Evolutionary conservation across 1,284 basidiomycete species (phyloP).

Genomic region (Takashimella koratensis): DNA sequence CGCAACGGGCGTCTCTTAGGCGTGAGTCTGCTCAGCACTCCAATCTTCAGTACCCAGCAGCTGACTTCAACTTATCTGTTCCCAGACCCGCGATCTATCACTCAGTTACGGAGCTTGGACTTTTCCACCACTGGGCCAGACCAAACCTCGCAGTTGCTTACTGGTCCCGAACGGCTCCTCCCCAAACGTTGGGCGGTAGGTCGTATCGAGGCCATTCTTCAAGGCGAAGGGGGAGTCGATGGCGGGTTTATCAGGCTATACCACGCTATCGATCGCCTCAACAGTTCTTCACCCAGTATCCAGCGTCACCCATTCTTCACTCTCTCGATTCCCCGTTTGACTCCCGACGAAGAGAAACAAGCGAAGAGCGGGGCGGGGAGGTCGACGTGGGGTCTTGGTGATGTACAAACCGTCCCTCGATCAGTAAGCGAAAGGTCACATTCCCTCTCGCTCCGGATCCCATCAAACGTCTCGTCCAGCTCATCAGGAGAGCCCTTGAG

Average conservation of each 20-base stretch:
- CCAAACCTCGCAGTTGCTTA: neutral
- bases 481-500: neutral
- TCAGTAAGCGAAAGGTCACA: slow-evolving; percentile 8
- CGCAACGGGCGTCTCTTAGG: slow-evolving; percentile 10
- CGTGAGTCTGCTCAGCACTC: too few relatives aligned
- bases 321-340: neutral
- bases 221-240: slow-evolving; percentile 11
- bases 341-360: neutral
- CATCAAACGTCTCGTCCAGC: neutral
- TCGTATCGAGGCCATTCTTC: slow-evolving; percentile 2
- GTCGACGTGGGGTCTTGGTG: slow-evolving; percentile 4
- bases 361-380: too few relatives aligned
- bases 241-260: slow-evolving; percentile 12
- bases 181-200: neutral
- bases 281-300: neutral
- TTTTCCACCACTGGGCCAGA: too few relatives aligned
- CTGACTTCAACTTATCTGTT: too few relatives aligned
- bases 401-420: slow-evolving; percentile 16
- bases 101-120: too few relatives aligned
- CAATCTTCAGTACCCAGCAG: too few relatives aligned
- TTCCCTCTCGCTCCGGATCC: slow-evolving; percentile 4
- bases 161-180: neutral
- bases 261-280: neutral
- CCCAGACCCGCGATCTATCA: too few relatives aligned
- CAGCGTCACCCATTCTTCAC: slow-evolving; percentile 2